Evolutionary conservation across 2,329 filamentous ascomycete species (phyloP), one percentile per base, ranked within the genome.

Genomic region (Botrytis hyacinthi): DNA sequence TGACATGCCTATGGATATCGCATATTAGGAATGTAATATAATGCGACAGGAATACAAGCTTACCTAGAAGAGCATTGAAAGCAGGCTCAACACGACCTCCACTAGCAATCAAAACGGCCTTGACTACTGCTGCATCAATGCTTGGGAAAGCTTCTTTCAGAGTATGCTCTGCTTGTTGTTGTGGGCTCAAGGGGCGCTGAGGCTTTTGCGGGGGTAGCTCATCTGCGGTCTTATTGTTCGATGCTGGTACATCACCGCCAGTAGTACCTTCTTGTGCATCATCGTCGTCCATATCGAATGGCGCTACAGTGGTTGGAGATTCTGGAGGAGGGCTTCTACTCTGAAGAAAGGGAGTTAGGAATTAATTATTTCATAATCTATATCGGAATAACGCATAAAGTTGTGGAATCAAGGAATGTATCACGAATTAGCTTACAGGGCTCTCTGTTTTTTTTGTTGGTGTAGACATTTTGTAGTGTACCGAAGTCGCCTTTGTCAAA

Each of bases 111-210:
- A 99, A 84, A 0, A 99, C 92, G 44, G 96, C 96, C 83, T 91
- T 97, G 82, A 99, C 89, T 65, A 99, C 92, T 62, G 89, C 82
- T 12, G 84, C 81, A 71, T 99, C 96, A 75, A 98, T 93, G 72
- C 85, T 88, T 0, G 96, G 96, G 79, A 99, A 99, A 0, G 96
- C 96, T 82, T 99, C 96, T 82, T 93, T 95, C 73, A 99, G 86
- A 5, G 94, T 98, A 79, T 89, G 89, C 83, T 95, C 92, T 66
- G 94, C 94, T 84, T 97, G 92, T 82, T 97, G 91, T 75, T 91
- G 88, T 76, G 96, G 92, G 76, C 89, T 93, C 79, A 93, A 80
- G 65, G 95, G 95, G 74, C 95, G 90, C 48, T 94, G 94, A 46
- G 95, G 95, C 84, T 98, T 97, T 59, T 92, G 87, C 20, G 94